Conservation (phyloP, 1,284 basidiomycete species). For the Austroboletus novae-zelandiae region DNA sequence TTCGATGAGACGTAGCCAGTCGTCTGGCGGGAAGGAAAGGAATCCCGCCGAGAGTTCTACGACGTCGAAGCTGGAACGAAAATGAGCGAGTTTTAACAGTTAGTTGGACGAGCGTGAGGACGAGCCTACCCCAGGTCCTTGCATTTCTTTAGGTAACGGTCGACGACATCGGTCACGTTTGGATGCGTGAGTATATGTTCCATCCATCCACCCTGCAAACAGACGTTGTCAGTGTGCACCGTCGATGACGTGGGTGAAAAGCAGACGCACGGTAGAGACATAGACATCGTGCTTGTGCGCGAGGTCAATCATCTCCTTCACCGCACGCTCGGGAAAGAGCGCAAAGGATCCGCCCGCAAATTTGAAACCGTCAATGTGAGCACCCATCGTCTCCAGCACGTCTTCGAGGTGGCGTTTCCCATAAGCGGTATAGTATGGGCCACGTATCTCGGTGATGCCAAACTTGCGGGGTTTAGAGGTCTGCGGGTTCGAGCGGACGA, state of each 20-base stretch:
- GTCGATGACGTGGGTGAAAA: neutral
- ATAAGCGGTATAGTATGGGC: conserved; percentile 40
- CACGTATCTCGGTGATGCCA: conserved; percentile 13
- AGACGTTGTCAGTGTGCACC: neutral
- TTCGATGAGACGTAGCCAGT: conserved; percentile 43
- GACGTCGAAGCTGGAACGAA: conserved; percentile 8
- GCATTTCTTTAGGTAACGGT: conserved; percentile 17
- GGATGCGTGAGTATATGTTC: conserved; percentile 15
- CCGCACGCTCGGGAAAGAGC: conserved; percentile 37
- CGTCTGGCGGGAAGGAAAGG: conserved; percentile 45
- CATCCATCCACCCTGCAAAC: conserved; percentile 15
- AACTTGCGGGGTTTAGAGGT: conserved; percentile 10
- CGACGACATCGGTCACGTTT: conserved; percentile 7
- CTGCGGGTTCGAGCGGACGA: conserved; percentile 9
- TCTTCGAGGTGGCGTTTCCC: conserved; percentile 41
- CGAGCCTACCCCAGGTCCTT: conserved; percentile 10
- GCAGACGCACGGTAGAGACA: conserved; percentile 15
- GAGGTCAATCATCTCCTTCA: conserved; percentile 15
- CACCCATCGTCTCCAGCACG: conserved; percentile 36
- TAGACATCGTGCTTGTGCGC: conserved; percentile 13
- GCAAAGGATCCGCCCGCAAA: conserved; percentile 47
- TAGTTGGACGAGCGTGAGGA: neutral
- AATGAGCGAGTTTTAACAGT: neutral
- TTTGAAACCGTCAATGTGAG: conserved; percentile 47
- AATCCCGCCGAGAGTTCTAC: conserved; percentile 44